Evolutionary conservation across 345 rosid species (phyloP).

Genomic region (Combretum micranthum): DNA sequence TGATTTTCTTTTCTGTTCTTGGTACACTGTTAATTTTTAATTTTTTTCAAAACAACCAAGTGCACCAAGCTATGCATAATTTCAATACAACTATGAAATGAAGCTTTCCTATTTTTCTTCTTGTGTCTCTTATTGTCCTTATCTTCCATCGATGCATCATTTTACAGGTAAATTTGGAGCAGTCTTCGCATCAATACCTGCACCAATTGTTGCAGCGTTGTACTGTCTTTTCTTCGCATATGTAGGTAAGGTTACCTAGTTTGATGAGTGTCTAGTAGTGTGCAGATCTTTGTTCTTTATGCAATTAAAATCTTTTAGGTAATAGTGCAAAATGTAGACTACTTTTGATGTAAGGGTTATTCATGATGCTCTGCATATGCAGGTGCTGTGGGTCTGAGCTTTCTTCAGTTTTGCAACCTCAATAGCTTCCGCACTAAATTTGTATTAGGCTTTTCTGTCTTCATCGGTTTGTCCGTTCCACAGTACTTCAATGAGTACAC

Average conservation of each 20-base stretch:
- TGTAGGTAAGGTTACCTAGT: conserved; percentile 55
- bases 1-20: conserved; percentile 94
- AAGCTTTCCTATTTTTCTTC: no score
- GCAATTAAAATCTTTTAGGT: no score
- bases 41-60: neutral
- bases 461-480: conserved; percentile 84
- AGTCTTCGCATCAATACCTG: conserved; percentile 88
- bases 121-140: conserved; percentile 9
- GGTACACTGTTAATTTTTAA: conserved; percentile 31
- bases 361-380: conserved; percentile 4
- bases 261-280: neutral
- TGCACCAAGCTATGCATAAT: no score
- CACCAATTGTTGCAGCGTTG: conserved; percentile 73
- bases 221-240: conserved; percentile 94
- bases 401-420: conserved; percentile 91
- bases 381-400: conserved; percentile 94
- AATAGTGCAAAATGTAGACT: neutral
- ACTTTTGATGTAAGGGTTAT: neutral
- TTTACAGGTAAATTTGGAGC: conserved; percentile 92
- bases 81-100: no score
- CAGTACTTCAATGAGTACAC: conserved; percentile 95
- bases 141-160: conserved; percentile 2
- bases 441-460: conserved; percentile 83
- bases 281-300: neutral
- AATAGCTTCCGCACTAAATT: conserved; percentile 85